Evolutionary conservation across 371 early-diverging fungal species (phyloP), one percentile per base, ranked within the genome.

Genomic region (Mortierella sp.): DNA sequence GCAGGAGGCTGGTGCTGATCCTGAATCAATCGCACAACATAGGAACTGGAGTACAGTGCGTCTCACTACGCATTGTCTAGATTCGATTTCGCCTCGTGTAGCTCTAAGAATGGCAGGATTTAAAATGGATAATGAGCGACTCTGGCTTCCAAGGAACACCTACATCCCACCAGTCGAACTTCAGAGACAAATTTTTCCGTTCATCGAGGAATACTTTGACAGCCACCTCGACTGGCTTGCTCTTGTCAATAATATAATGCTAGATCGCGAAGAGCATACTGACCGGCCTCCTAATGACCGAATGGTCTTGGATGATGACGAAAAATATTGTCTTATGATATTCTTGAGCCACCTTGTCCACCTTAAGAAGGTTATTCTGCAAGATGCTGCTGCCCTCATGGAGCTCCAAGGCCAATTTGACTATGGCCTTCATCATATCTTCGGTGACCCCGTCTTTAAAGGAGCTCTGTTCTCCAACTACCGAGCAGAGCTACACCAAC

Each of bases 21-120:
- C 58, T 47, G 65, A 66, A n/a, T 76, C 76, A 29, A 70, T n/a
- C n/a, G n/a, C n/a, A n/a, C n/a, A n/a, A n/a, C 70, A 70, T 19
- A 64, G 64, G 4, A 63, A 49, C 23, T 70, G 70, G 70, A 9
- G n/a, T 0, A 63, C n/a, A 22, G 15, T 47, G 8, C 59, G 59
- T 8, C 43, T 64, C 2, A 40, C 40, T 1, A 58, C 70, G 9
- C 64, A 64, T 22, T 69, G 45, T 19, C 26, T 69, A 35, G 26
- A 23, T 19, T 23, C 23, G 26, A 42, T 69, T 19, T 35, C 34
- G 5, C 56, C 49, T 8, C 22, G 57, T 26, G 70, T 69, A 0
- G 37, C 70, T 0, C 57, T 69, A 7, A 29, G 19, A n/a, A 22
- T 70, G 47, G 63, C 70, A 2, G 63, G 70, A 26, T 63, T 56